phyloP scores from a whole-genome alignment of 805 yeast genomes.

The Limtongia smithiae region DNA sequence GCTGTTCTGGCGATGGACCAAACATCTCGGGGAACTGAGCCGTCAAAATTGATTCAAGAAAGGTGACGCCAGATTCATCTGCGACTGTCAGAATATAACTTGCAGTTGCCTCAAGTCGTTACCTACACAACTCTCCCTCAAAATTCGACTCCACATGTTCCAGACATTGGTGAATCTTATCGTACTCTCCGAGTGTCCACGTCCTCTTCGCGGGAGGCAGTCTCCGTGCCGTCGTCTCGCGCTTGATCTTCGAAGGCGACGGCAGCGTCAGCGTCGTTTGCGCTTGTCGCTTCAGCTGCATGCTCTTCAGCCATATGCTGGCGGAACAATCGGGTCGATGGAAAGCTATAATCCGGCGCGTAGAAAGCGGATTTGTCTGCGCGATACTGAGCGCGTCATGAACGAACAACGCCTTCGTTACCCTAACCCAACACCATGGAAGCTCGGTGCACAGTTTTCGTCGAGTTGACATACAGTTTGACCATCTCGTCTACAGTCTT shows the following conservation, averaged over 20 bases:
- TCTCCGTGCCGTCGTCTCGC: not conserved
- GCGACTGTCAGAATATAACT: not conserved
- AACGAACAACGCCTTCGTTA: no score
- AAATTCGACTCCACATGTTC: conserved; percentile 19
- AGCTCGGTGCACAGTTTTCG: no score
- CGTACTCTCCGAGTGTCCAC: conserved; percentile 18
- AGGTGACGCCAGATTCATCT: conserved; percentile 19
- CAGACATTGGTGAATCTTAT: conserved; percentile 5
- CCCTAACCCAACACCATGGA: no score
- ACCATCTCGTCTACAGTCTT: no score
- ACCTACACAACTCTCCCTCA: conserved; percentile 24
- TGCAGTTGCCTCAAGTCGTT: not conserved
- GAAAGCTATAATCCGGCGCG: no score
- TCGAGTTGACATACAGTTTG: no score
- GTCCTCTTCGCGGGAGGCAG: conserved; percentile 1
- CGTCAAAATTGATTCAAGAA: conserved; percentile 12
- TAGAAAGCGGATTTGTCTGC: no score
- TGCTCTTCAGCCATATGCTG: no score
- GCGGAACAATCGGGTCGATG: no score
- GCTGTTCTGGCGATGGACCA: conserved; percentile 17
- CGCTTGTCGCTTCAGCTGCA: no score
- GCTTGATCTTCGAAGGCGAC: conserved; percentile 5
- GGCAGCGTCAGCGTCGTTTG: no score
- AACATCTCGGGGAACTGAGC: conserved; percentile 19
- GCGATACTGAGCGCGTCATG: no score